Base-by-base conservation (phyloP, 1,284 basidiomycete genomes). In the Ustilago shanxiensis region DNA sequence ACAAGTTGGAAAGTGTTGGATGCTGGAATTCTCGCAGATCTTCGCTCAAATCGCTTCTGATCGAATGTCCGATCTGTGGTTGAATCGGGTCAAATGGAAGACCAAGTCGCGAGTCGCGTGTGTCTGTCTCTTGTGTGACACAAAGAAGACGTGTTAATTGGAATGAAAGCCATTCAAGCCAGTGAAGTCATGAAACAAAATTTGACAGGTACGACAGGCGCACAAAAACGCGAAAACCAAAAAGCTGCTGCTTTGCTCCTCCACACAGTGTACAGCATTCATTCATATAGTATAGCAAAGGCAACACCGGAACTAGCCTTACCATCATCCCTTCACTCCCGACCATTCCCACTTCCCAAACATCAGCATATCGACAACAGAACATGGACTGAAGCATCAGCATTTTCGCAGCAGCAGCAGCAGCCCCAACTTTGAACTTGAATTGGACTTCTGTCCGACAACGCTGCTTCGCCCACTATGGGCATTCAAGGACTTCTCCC, bases 401-500 rank as follows among this genome's bases (percentile, higher is more conserved):
- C 47, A 16, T 7, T n/a, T 24, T n/a, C n/a, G n/a, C n/a, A n/a
- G n/a, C n/a, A n/a, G n/a, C n/a, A n/a, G n/a, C n/a, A n/a, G n/a
- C n/a, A n/a, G n/a, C n/a, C n/a, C n/a, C n/a, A n/a, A n/a, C n/a
- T n/a, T n/a, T n/a, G n/a, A 24, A 24, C 35, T 53, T 20, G 18
- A 55, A 41, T 7, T 20, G 2, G 41, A 18, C 7, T 8, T n/a
- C 41, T 44, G 18, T 20, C 16, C 33, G 8, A 13, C 44, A n/a
- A n/a, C n/a, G n/a, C n/a, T n/a, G n/a, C n/a, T n/a, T 16, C 52
- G 50, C 52, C 45, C 53, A 59, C 16, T 20, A 84, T 84, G 83
- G 96, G 95, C 49, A 98, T 99, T 71, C 90, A 92, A 72, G 96
- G 96, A n/a, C 90, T 99, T 39, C 88, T 99, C 35, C 94, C 95